These are phyloP conservation scores for Linaria vulgaris DNA, from an alignment of 257 asterid species.

Conservation along the genomic window DNA sequence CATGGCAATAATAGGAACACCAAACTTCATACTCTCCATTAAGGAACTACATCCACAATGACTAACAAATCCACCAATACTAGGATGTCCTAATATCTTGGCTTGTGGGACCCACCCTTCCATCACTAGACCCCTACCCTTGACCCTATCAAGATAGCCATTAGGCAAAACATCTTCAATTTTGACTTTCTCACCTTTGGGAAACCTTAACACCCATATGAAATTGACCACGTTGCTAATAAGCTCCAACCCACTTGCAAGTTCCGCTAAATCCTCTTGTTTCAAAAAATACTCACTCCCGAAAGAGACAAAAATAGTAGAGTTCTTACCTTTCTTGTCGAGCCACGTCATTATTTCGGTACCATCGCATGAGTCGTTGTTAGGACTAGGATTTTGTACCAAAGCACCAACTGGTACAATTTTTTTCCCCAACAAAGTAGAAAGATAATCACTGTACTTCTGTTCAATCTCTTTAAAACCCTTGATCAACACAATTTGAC, in stretches of 20 bases:
- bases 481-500: constrained; percentile 39
- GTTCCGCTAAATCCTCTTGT: constrained; percentile 35
- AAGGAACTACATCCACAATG: constrained; percentile 48
- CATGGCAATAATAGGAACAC: constrained; percentile 51
- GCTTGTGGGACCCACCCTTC: constrained; percentile 55
- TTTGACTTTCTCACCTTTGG: constrained; percentile 22
- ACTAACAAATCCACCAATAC: constrained; percentile 47
- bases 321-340: constrained; percentile 26
- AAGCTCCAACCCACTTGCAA: constrained; percentile 44
- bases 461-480: constrained; percentile 42
- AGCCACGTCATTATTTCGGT: constrained; percentile 33
- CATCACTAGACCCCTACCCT: constrained; percentile 34
- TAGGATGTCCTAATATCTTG: constrained; percentile 34
- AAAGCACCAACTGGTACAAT: constrained; percentile 42
- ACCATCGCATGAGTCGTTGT: constrained; percentile 4
- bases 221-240: constrained; percentile 37
- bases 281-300: constrained; percentile 49
- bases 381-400: constrained; percentile 34
- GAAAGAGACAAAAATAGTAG: constrained; percentile 46
- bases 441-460: constrained; percentile 31
- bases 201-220: constrained; percentile 58
- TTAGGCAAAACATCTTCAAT: constrained; percentile 33
- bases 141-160: constrained; percentile 39
- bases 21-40: constrained; percentile 47
- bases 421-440: constrained; percentile 23